Base-by-base conservation (phyloP, 1,139 yeast species). In the Kazachstania sp. region DNA sequence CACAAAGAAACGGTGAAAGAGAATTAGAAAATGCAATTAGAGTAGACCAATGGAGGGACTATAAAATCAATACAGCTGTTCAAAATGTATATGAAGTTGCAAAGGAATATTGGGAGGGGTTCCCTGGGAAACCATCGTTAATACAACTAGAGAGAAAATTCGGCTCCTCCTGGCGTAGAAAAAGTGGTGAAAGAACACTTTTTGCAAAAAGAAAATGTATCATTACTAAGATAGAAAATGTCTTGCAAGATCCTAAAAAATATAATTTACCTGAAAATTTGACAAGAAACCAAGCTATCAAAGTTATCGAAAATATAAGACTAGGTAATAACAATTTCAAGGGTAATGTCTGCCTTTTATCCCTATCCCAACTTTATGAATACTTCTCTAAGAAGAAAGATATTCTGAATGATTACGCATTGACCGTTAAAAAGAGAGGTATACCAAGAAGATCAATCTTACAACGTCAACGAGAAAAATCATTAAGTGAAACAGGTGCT, bases 131-230 rank as follows among this genome's bases (percentile, higher is more conserved):
- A 41, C 64, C 64, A 1, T 60, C 64, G 2, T 50, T 60, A 7
- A 26, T 57, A 49, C 50, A 54, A 11, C 44, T 60, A n/a, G 64
- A 60, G 42, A 51, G 61, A 34, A 49, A 59, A 34, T 60, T 53
- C 45, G 64, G 64, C 13, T 50, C 63, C 2, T 51, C 57, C 6
- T 60, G 64, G 64, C 51, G 64, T 41, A 52, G 55, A 36, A 46
- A 49, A 26, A 47, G 57, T 4, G 56, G 54, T n/a, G 63, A 60
- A 38, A 47, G 64, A 16, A 55, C 62, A 1, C 47, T 59, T 23
- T 60, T 58, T 49, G 58, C 61, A 5, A 60, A 60, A 37, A 50
- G 64, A 43, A 58, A 56, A 57, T 54, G 55, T 20, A 55, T 59
- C 34, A 56, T 60, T 16, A 54, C 55, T 40, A 54, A 50, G 36